A percentile compares a stretch with the other conserved stretches of the same genome.
phyloP scores from a whole-genome alignment of 2,329 filamentous ascomycete species.

The Microthyrium microscopicum region DNA sequence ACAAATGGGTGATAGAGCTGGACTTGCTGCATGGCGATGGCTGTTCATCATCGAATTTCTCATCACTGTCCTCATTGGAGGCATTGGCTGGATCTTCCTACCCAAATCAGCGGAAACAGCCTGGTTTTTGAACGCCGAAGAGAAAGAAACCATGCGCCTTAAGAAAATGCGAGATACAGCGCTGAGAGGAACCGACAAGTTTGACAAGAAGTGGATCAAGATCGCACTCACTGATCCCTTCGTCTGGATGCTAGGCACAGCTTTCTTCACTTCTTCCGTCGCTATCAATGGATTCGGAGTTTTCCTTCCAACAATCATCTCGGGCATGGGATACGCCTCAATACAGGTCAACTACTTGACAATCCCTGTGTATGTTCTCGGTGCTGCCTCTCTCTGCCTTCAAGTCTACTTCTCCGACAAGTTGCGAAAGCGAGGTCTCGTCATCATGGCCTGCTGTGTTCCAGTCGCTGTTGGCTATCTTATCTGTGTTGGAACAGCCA shows the following conservation, averaged over 20 bases:
- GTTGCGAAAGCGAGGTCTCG: slow-evolving; percentile 15
- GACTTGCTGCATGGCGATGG: slow-evolving; percentile 12
- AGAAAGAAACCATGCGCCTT: slow-evolving; percentile 11
- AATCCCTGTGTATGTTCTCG: slow-evolving; percentile 20
- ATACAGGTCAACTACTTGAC: slow-evolving; percentile 10
- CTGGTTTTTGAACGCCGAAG: slow-evolving; percentile 14
- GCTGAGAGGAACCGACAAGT: slow-evolving; percentile 16
- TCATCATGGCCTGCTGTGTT: slow-evolving; percentile 15
- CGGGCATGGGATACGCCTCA: slow-evolving; percentile 15
- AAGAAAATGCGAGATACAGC: slow-evolving; percentile 15
- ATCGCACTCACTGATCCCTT: slow-evolving; percentile 18
- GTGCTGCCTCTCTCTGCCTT: slow-evolving; percentile 13
- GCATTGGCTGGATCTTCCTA: slow-evolving; percentile 11
- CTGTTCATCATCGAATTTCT: slow-evolving; percentile 11
- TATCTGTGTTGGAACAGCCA: slow-evolving; percentile 17
- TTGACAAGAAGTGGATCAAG: slow-evolving; percentile 16
- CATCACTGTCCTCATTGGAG: slow-evolving; percentile 10
- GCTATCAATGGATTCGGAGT: slow-evolving; percentile 19
- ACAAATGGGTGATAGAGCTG: slow-evolving; percentile 13
- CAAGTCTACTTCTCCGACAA: slow-evolving; percentile 18
- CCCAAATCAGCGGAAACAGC: slow-evolving; percentile 13
- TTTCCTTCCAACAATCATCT: slow-evolving; percentile 22
- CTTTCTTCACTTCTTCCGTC: slow-evolving; percentile 20
- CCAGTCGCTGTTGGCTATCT: slow-evolving; percentile 19
- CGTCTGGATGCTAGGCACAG: slow-evolving; percentile 14